Evolutionary conservation across 2,329 filamentous ascomycete species (phyloP), one percentile per base, ranked within the genome.

Genomic region (Trichoderma breve): DNA sequence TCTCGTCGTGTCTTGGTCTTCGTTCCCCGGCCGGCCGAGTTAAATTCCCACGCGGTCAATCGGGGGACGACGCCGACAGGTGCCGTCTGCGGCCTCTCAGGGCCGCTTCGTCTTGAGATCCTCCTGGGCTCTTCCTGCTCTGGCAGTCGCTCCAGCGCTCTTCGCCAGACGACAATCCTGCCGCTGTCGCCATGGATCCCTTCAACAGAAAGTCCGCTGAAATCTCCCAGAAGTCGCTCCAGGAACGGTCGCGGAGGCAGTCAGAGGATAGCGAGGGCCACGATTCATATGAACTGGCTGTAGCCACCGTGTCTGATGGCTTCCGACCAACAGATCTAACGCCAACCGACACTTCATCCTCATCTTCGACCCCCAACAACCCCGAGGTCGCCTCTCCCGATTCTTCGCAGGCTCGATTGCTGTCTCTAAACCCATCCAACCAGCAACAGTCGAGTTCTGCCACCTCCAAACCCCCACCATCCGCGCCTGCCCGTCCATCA

Each of bases 281-380:
- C 39, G 83, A 86, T 34, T 81, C 83, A 57, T 87, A 86, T 72
- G 85, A 85, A 74, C 76, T 87, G 77, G 81, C 81, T 63, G 86
- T 84, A 32, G 82, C 86, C 79, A 83, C 83, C 65, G 83, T 90
- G 71, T 84, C 87, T 18, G 86, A 88, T 76, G 86, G 86, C 66
- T 87, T 86, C 75, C 81, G 85, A 71, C 86, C 85, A 24, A 72
- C 74, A 14, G 47, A 55, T 11, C 6, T 14, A 77, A 5, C 74
- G 71, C 73, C 73, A 67, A 57, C 55, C 12, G 66, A 60, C 28
- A 30, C 12, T 32, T 70, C 67, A 15, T 62, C 67, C 4, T 51
- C 57, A 4, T 53, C 57, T 6, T 53, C 65, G 21, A 68, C 55
- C n/a, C 47, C 67, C 28, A 70, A 71, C 36, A 11, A 53, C 63